Evolutionary conservation across 2,329 filamentous ascomycete species (phyloP).

Genomic region (Hymenoscyphus linearis): DNA sequence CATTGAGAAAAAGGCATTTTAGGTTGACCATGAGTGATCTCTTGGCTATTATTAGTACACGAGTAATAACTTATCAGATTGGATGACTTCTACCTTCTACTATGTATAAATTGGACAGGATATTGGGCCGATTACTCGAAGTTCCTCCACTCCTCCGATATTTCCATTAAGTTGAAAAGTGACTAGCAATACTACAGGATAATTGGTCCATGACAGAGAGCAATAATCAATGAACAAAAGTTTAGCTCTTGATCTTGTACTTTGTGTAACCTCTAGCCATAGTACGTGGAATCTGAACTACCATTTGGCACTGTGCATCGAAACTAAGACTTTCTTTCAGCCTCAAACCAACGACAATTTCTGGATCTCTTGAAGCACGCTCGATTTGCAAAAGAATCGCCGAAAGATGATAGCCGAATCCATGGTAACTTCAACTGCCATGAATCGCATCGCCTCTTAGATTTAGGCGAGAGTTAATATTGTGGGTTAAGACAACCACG

Average conservation of each 20-base stretch:
- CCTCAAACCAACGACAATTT: not conserved
- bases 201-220: too few relatives aligned
- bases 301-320: not conserved
- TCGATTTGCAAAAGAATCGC: conserved; percentile 7
- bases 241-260: not conserved
- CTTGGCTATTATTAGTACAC: not conserved
- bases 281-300: not conserved
- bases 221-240: not conserved
- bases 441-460: too few relatives aligned
- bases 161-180: too few relatives aligned
- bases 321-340: not conserved
- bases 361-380: not conserved
- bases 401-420: not conserved
- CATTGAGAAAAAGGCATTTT: not conserved
- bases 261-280: not conserved
- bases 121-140: conserved; percentile 2
- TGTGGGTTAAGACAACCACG: too few relatives aligned
- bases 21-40: not conserved
- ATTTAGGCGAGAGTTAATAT: too few relatives aligned
- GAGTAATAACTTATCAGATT: not conserved
- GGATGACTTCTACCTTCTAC: not conserved
- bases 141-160: not conserved
- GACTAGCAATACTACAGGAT: too few relatives aligned
- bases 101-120: not conserved
- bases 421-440: not conserved